Conservation (phyloP, 2,329 filamentous ascomycete species). For the Annulohypoxylon truncatum region DNA sequence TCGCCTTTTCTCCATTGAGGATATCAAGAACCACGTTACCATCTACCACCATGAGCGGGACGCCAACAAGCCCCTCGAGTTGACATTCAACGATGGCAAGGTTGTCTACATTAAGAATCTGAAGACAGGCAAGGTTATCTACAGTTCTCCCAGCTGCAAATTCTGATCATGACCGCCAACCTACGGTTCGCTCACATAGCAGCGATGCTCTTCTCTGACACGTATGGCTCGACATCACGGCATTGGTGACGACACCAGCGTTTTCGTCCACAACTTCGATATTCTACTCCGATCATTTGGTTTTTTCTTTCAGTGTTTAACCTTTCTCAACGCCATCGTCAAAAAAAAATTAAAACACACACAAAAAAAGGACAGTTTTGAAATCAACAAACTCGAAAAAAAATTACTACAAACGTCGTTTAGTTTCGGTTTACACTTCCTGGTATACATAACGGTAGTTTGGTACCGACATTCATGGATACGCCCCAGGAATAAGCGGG, state of each 20-base stretch:
- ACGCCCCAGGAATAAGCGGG: not conserved
- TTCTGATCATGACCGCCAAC: not conserved
- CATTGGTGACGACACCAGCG: not conserved
- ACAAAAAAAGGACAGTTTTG: not conserved
- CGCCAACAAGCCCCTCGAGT: conserved; percentile 1
- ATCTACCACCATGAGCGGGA: conserved; percentile 21
- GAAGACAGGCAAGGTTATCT: not conserved
- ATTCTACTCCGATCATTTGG: not conserved
- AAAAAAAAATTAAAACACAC: not conserved
- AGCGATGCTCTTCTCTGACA: not conserved
- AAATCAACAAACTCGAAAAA: not conserved
- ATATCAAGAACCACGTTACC: not conserved
- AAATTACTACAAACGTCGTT: not conserved
- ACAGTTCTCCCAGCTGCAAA: not conserved
- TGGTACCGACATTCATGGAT: not conserved
- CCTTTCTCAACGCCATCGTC: not conserved
- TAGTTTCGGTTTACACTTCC: not conserved
- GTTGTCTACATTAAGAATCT: not conserved
- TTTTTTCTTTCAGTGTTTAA: not conserved
- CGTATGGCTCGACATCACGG: not conserved
- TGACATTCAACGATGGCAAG: not conserved
- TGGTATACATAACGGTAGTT: not conserved
- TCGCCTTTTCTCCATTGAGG: conserved; percentile 15
- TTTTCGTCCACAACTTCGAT: not conserved
- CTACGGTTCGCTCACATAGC: not conserved